phyloP scores from a whole-genome alignment of 805 yeast species.

The Lachancea sp. region DNA sequence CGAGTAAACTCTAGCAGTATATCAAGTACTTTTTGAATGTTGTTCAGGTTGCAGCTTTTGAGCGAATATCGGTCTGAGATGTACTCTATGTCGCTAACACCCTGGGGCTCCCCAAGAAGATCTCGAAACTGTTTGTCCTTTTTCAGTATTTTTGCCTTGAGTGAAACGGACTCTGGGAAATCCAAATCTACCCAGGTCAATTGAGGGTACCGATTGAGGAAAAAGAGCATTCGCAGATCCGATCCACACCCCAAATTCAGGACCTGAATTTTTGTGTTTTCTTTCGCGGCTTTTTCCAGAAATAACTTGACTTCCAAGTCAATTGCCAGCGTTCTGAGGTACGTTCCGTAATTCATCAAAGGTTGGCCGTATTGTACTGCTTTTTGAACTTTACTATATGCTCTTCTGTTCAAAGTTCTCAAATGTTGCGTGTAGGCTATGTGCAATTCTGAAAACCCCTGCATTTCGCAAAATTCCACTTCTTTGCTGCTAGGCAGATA shows the following conservation, averaged over 20 bases:
- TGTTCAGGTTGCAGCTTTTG: constrained; percentile 32
- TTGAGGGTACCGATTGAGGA: constrained; percentile 27
- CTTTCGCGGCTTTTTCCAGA: constrained; percentile 22
- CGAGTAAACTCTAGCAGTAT: constrained; percentile 20
- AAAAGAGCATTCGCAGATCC: constrained; percentile 47
- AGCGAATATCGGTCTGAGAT: constrained; percentile 24
- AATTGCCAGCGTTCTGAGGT: constrained; percentile 49
- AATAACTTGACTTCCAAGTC: constrained; percentile 42
- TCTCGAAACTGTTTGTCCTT: constrained; percentile 6
- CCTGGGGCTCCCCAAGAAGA: neutral
- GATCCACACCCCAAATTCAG: constrained; percentile 65
- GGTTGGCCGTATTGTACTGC: constrained; percentile 42
- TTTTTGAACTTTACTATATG: constrained; percentile 17
- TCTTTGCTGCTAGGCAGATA: constrained; percentile 40
- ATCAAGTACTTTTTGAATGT: constrained; percentile 22
- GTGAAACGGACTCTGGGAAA: constrained; percentile 39
- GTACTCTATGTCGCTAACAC: neutral
- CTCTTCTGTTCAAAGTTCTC: constrained; percentile 17
- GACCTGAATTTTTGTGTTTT: constrained; percentile 38
- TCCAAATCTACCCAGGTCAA: constrained; percentile 45
- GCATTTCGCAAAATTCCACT: constrained; percentile 8
- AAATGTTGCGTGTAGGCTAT: constrained; percentile 18
- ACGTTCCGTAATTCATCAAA: constrained; percentile 66
- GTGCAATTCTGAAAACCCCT: constrained; percentile 19
- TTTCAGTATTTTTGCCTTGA: constrained; percentile 33